Conservation (phyloP, 176 grass and related monocot species). For the Zoysia japonica region DNA sequence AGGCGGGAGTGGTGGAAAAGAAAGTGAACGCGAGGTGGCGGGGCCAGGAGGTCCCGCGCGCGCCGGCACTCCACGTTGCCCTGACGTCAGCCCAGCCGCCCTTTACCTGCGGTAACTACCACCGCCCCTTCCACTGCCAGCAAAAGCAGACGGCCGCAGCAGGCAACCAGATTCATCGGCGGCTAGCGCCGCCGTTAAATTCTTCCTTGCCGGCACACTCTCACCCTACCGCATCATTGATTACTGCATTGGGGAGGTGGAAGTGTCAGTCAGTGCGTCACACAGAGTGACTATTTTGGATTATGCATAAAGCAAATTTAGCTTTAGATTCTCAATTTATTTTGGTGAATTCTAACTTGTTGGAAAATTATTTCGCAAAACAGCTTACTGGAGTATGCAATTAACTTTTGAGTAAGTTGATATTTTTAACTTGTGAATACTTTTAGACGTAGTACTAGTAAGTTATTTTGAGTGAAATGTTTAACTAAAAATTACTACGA, state of each 20-base stretch:
- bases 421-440: too few relatives aligned
- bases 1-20: not conserved
- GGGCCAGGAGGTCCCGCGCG: conserved; percentile 28
- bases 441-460: too few relatives aligned
- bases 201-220: not conserved
- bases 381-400: too few relatives aligned
- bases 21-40: conserved; percentile 63
- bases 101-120: conserved; percentile 70
- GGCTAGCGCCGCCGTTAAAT: conserved; percentile 30
- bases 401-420: too few relatives aligned
- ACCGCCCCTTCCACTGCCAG: not conserved
- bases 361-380: too few relatives aligned
- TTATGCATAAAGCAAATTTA: too few relatives aligned
- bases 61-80: conserved; percentile 75
- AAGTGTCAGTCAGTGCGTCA: not conserved
- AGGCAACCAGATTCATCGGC: not conserved
- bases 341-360: too few relatives aligned
- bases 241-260: conserved; percentile 15
- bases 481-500: too few relatives aligned
- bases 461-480: too few relatives aligned
- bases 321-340: too few relatives aligned
- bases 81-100: conserved; percentile 29
- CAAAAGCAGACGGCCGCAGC: not conserved
- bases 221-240: conserved; percentile 41
- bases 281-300: not conserved